phyloP scores from a whole-genome alignment of 78 protist species.

The Dictyostelium purpureum region DNA sequence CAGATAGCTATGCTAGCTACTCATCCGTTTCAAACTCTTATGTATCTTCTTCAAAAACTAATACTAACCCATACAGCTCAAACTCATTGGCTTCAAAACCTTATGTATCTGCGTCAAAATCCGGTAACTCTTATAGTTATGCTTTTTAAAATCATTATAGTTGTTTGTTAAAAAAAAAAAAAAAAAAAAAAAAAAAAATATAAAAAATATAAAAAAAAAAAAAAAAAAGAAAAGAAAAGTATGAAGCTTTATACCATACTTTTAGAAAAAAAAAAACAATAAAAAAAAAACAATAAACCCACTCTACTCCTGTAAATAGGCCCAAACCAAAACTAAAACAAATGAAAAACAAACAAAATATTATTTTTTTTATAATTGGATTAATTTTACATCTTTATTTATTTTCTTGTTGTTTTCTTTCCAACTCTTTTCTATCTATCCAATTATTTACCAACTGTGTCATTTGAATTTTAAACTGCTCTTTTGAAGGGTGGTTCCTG shows the following conservation, averaged over 20 bases:
- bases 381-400: not conserved
- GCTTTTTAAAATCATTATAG: too few relatives aligned
- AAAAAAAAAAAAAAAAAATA: not conserved
- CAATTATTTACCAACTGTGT: conserved; percentile 24
- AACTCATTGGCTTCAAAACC: not conserved
- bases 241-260: not conserved
- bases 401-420: not conserved
- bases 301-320: not conserved
- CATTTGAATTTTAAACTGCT: conserved; percentile 11
- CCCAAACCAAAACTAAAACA: not conserved
- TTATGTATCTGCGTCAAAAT: not conserved
- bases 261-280: not conserved
- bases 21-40: too few relatives aligned
- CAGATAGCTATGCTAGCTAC: too few relatives aligned
- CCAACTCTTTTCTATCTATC: not conserved
- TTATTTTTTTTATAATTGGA: not conserved
- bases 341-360: too few relatives aligned
- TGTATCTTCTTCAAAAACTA: too few relatives aligned
- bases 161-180: not conserved
- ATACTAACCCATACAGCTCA: not conserved
- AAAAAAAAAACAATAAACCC: not conserved
- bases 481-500: not conserved
- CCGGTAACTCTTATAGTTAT: not conserved
- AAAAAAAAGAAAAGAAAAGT: not conserved
- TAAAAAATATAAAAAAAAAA: not conserved